phyloP scores from a whole-genome alignment of 192 early-diverging fungal species.

The Thamnidium elegans region DNA sequence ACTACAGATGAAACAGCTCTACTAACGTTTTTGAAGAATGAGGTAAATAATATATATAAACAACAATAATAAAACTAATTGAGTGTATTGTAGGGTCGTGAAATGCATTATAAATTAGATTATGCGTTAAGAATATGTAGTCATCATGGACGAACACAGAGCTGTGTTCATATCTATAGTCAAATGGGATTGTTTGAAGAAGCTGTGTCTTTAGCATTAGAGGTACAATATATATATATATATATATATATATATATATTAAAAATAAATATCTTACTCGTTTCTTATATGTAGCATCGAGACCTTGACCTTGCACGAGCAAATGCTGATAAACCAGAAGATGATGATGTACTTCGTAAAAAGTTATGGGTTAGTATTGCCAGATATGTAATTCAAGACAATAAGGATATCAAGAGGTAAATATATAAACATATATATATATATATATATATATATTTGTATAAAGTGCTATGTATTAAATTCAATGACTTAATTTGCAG shows the following conservation, averaged over 20 bases:
- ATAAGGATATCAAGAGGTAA: conserved; percentile 81
- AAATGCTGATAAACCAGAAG: conserved; percentile 89
- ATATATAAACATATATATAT: no score
- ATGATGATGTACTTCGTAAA: conserved; percentile 68
- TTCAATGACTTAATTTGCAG: conserved; percentile 35
- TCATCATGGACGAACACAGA: conserved; percentile 75
- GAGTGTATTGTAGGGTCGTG: conserved; percentile 51
- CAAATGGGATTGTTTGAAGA: conserved; percentile 85
- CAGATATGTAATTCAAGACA: conserved; percentile 80
- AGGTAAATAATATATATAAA: conserved; percentile 40
- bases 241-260: background rate
- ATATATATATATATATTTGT: no score
- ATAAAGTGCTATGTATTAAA: background rate
- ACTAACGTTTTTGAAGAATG: conserved; percentile 69
- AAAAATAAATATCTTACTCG: background rate
- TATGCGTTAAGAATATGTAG: conserved; percentile 89
- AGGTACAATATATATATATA: conserved; percentile 42
- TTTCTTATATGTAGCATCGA: conserved; percentile 47
- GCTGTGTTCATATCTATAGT: conserved; percentile 87
- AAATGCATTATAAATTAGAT: conserved; percentile 84
- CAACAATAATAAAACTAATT: background rate
- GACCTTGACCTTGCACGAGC: conserved; percentile 88
- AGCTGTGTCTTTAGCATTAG: conserved; percentile 84
- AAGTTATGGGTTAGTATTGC: conserved; percentile 94
- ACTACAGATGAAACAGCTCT: conserved; percentile 68